Conservation (phyloP, 2,329 filamentous ascomycete genomes). For the Hortaea sp. region DNA sequence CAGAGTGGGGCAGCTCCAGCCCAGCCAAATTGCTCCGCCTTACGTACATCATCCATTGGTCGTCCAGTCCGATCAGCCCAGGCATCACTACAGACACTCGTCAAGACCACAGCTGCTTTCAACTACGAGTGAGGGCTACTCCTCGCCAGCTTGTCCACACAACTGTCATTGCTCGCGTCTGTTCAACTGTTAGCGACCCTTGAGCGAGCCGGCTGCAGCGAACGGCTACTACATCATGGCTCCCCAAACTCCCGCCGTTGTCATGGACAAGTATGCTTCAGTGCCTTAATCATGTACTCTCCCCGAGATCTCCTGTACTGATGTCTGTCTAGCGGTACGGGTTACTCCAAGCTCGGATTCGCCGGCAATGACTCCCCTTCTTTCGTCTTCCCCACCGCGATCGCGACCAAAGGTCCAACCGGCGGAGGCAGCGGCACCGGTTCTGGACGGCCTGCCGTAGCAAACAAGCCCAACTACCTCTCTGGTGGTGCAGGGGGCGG, state of each 20-base stretch:
- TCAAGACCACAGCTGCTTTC: too few relatives aligned
- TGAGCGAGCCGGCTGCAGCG: neutral
- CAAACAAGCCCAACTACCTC: conserved; percentile 90
- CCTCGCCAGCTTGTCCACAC: too few relatives aligned
- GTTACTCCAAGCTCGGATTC: conserved; percentile 98
- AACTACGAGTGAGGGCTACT: too few relatives aligned
- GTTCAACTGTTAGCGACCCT: neutral
- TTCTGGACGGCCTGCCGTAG: conserved; percentile 80
- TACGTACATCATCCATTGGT: conserved; percentile 1
- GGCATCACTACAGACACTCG: too few relatives aligned
- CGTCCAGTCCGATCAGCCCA: neutral
- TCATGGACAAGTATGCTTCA: conserved; percentile 96
- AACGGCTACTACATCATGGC: conserved; percentile 55
- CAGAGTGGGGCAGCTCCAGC: neutral
- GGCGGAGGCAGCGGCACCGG: conserved; percentile 61
- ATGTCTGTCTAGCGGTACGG: conserved; percentile 70
- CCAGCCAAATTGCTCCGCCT: conserved; percentile 2
- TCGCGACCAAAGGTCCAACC: conserved; percentile 77
- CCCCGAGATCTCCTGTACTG: conserved; percentile 8
- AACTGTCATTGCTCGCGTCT: too few relatives aligned
- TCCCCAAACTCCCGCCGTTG: conserved; percentile 98
- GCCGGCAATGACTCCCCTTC: conserved; percentile 98
- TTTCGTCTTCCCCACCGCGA: conserved; percentile 97
- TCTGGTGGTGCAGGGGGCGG: conserved; percentile 80
- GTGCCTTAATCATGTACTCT: neutral